Percentiles rank a stretch among this genome's conserved stretches.
These are phyloP conservation scores for Dictyostelium purpureum DNA, from an alignment of 78 protist genomes.

Conservation along the genomic window DNA sequence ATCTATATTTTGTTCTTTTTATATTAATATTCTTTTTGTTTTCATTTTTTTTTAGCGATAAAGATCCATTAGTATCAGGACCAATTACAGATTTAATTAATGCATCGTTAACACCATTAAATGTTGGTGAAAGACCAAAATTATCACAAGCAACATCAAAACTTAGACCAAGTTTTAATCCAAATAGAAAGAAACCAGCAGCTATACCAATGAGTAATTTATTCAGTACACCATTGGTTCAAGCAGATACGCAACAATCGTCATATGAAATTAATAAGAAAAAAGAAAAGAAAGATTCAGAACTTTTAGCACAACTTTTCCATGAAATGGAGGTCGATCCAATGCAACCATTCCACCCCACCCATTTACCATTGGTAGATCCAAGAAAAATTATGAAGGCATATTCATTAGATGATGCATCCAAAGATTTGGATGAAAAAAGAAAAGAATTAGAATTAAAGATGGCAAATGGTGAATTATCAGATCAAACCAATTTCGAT, in stretches of 20 bases:
- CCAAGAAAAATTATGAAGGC: slow-evolving; percentile 68
- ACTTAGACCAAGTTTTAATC: neutral
- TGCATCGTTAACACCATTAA: slow-evolving; percentile 17
- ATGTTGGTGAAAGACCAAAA: neutral
- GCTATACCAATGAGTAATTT: neutral
- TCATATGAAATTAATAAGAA: neutral
- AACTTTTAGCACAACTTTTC: slow-evolving; percentile 34
- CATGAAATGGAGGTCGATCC: slow-evolving; percentile 75
- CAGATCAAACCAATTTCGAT: slow-evolving; percentile 18
- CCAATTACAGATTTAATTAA: slow-evolving; percentile 48
- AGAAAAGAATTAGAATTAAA: slow-evolving; percentile 28
- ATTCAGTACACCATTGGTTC: slow-evolving; percentile 1
- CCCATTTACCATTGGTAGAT: slow-evolving; percentile 63
- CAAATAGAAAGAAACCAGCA: slow-evolving; percentile 24
- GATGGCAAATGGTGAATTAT: slow-evolving; percentile 59
- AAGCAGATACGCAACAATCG: neutral
- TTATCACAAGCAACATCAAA: neutral
- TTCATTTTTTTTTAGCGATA: neutral
- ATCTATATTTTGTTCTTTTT: neutral
- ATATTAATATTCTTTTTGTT: neutral
- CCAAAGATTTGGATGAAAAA: slow-evolving; percentile 18
- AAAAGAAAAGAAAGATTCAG: slow-evolving; percentile 16
- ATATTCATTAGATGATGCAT: slow-evolving; percentile 57
- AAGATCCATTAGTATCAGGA: slow-evolving; percentile 7
- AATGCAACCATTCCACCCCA: slow-evolving; percentile 71